Base-by-base conservation (phyloP, 176 grass and related monocot genomes). In the Musa schizocarpa region DNA sequence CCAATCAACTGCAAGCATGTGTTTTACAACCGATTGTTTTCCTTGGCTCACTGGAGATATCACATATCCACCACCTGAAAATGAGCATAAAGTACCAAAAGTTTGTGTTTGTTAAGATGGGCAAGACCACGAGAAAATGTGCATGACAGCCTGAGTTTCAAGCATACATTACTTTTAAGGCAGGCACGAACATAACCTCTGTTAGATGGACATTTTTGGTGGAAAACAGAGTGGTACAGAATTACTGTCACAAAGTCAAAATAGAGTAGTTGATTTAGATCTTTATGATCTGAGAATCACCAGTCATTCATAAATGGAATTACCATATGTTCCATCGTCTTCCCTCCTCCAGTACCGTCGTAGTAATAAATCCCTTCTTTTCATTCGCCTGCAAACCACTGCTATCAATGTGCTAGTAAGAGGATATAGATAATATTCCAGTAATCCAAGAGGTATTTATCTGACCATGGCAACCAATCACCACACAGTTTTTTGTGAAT, bases 271-370 rank as follows among this genome's bases (percentile, higher is more conserved):
- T 19, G 12, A 74, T 74, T 2, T 56, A 53, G 53, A 74, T 74
- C 72, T 19, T 1, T 56, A 57, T 57, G 8, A 74, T 9, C 13
- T 54, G 16, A 56, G 11, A 74, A 29, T 34, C 16, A 14, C 23
- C 21, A 24, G 50, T 56, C 12, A 2, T 75, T 74, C 77, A 73
- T 76, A 29, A 22, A 71, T 74, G 48, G 63, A 24, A 73, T 59
- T 74, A 99, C 95, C 95, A n/a, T 99, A 99, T 78, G 88, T 99
- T 87, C 95, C 95, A 86, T 94, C 95, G 71, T 94, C 95, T 87
- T 99, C 95, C 85, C 95, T 86, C 77, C 95, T 91, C 95, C 95
- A 99, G 57, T 99, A 99, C 51, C 95, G 84, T 49, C 86, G 83
- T 65, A 99, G 83, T 78, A 94, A 87, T 74, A 99, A 79, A 88